Percentiles rank a stretch among this genome's conserved stretches.
phyloP scores from a whole-genome alignment of 2,329 filamentous ascomycete species.

The Ceratocystis harringtonii region DNA sequence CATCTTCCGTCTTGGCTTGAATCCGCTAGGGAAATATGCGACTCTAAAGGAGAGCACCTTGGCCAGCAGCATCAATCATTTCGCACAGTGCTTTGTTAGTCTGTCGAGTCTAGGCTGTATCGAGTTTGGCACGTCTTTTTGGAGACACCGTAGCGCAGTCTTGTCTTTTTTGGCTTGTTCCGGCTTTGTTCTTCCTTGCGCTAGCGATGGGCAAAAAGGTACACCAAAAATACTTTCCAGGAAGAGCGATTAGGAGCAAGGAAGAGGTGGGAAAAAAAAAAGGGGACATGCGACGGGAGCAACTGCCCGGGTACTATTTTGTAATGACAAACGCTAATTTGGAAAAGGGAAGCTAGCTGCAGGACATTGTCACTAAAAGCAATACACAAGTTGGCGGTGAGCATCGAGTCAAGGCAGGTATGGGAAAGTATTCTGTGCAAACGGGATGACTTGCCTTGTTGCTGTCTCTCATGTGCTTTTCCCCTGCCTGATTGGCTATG shows the following conservation, averaged over 20 bases:
- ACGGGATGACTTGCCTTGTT: neutral
- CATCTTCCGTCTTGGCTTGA: neutral
- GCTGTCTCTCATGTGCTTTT: neutral
- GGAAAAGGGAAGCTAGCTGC: neutral
- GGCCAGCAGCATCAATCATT: neutral
- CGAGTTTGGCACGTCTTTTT: neutral
- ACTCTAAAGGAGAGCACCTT: neutral
- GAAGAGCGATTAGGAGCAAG: neutral
- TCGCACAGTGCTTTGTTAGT: neutral
- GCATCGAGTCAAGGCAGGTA: neutral
- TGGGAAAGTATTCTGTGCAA: neutral
- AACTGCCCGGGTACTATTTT: neutral
- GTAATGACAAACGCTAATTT: neutral
- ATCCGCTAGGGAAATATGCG: neutral
- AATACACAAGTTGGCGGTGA: neutral
- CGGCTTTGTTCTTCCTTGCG: conserved; percentile 3
- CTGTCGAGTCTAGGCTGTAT: neutral
- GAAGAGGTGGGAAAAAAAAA: neutral
- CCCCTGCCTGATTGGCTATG: neutral
- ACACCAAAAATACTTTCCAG: neutral
- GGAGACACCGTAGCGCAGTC: neutral
- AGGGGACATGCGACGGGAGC: neutral
- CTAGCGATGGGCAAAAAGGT: neutral
- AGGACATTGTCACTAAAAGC: neutral
- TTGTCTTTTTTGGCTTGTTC: conserved; percentile 2